These are phyloP conservation scores for Histomonas meleagridis DNA, from an alignment of 208 protist species.

Conservation along the genomic window DNA sequence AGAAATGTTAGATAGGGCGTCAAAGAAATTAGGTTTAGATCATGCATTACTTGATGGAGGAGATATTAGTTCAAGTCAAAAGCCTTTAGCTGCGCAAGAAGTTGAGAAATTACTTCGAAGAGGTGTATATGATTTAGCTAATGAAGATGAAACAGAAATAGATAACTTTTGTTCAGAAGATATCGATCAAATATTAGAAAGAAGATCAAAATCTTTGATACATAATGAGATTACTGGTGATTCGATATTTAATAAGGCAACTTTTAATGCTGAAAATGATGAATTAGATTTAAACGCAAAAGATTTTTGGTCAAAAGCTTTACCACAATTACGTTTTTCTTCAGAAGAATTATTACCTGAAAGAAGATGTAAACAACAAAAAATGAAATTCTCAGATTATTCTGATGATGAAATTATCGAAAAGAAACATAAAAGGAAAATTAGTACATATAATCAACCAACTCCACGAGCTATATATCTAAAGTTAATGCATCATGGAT, in stretches of 20 bases:
- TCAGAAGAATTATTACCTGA: background rate
- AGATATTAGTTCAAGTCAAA: background rate
- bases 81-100: background rate
- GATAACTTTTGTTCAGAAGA: slow-evolving; percentile 41
- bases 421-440: no score
- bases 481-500: background rate
- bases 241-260: background rate
- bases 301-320: background rate
- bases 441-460: no score
- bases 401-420: no score
- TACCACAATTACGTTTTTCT: background rate
- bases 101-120: background rate
- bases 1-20: slow-evolving; percentile 67
- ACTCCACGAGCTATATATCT: background rate
- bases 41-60: slow-evolving; percentile 57
- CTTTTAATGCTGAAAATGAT: background rate
- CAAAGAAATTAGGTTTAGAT: slow-evolving; percentile 69
- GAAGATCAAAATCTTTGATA: background rate
- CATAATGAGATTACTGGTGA: no score
- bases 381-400: background rate
- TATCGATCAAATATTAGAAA: slow-evolving; percentile 44
- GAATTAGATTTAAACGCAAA: background rate
- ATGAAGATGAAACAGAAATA: slow-evolving; percentile 42
- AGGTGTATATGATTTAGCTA: slow-evolving; percentile 40
- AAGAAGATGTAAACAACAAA: background rate